Conservation (phyloP, 179 eudicot species). For the Corrigiola litoralis region DNA sequence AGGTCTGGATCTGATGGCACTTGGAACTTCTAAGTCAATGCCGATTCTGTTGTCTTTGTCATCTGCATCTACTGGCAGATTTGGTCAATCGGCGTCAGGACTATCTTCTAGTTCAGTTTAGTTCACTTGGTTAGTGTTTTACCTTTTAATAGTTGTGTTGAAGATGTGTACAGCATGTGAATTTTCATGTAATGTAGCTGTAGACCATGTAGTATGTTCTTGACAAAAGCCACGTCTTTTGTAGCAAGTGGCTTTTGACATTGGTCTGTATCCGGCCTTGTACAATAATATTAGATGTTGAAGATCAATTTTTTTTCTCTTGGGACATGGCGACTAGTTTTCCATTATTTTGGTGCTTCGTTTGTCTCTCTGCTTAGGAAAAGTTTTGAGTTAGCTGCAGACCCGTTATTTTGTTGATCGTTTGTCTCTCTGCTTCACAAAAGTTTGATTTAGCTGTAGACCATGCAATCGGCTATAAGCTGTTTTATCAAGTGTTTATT, state of each 20-base stretch:
- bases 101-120: not conserved
- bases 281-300: not conserved
- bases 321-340: too few relatives aligned
- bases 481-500: too few relatives aligned
- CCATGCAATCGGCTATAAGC: too few relatives aligned
- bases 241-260: not conserved
- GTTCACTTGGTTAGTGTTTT: conserved; percentile 8
- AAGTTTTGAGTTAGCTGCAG: too few relatives aligned
- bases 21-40: not conserved
- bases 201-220: not conserved
- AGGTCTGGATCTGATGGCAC: not conserved
- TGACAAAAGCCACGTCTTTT: not conserved
- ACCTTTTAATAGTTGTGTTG: not conserved
- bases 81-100: not conserved
- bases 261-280: not conserved
- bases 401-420: too few relatives aligned
- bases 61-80: not conserved
- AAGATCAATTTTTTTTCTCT: not conserved
- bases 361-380: too few relatives aligned
- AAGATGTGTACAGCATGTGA: conserved; percentile 6
- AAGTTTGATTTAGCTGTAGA: too few relatives aligned
- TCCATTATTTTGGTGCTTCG: too few relatives aligned
- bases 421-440: too few relatives aligned
- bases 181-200: conserved; percentile 10
- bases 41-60: not conserved